phyloP scores from a whole-genome alignment of 805 yeast species.

The Debaryomyces castellii region DNA sequence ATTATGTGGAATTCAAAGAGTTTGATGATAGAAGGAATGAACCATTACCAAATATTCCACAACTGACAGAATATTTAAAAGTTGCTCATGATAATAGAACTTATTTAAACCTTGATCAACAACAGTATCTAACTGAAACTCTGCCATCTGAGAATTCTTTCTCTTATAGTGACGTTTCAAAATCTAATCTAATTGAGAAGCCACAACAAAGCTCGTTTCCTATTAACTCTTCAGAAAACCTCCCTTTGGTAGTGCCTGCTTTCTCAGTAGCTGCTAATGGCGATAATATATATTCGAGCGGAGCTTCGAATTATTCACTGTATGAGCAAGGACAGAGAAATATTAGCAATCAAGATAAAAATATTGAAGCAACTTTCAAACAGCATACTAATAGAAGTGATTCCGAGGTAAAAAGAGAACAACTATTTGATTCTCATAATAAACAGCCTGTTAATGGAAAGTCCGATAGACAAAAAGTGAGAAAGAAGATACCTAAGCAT shows the following conservation, averaged over 20 bases:
- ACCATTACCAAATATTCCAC: not conserved
- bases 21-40: not conserved
- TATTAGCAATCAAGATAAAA: not conserved
- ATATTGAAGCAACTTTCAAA: not conserved
- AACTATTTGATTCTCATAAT: too few species aligned
- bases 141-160: not conserved
- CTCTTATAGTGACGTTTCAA: not conserved
- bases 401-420: not conserved
- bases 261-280: not conserved
- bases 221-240: not conserved
- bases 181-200: not conserved
- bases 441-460: too few species aligned
- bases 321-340: not conserved
- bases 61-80: not conserved
- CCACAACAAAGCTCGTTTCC: not conserved
- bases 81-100: too few species aligned
- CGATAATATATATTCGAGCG: not conserved
- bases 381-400: not conserved
- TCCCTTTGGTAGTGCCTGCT: not conserved
- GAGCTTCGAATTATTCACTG: not conserved
- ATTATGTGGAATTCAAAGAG: not conserved
- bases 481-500: slow-evolving; percentile 3
- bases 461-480: not conserved
- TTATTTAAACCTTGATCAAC: not conserved
- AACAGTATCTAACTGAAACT: too few species aligned